phyloP scores from a whole-genome alignment of 768 basidiomycete genomes.

The Lactarius hengduanensis region DNA sequence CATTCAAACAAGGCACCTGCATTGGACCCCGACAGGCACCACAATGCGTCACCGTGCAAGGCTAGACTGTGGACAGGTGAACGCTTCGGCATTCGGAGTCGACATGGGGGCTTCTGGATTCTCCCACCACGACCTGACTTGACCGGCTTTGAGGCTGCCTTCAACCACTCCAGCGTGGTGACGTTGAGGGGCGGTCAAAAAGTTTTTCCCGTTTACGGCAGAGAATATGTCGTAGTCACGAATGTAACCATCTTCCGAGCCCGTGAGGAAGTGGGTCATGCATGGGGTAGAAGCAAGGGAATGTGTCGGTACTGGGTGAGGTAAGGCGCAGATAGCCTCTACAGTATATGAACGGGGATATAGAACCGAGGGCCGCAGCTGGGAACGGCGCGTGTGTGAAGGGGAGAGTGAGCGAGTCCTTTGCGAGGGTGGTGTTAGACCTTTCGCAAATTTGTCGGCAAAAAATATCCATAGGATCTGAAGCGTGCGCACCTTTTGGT shows the following conservation, averaged over 20 bases:
- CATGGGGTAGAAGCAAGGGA: conserved; percentile 83
- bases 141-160: conserved; percentile 86
- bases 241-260: conserved; percentile 91
- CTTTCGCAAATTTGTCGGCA: conserved; percentile 23
- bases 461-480: background rate
- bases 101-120: conserved; percentile 45
- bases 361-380: conserved; percentile 37
- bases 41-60: conserved; percentile 91
- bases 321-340: conserved; percentile 89
- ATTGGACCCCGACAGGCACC: conserved; percentile 85
- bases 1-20: conserved; percentile 47
- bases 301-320: conserved; percentile 85
- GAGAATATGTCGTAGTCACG: conserved; percentile 90
- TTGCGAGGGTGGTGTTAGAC: conserved; percentile 39
- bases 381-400: conserved; percentile 51
- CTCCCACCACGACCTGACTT: conserved; percentile 89
- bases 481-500: conserved; percentile 16
- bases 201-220: conserved; percentile 82
- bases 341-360: conserved; percentile 72
- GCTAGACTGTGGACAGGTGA: conserved; percentile 87
- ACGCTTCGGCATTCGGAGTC: conserved; percentile 30
- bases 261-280: conserved; percentile 86
- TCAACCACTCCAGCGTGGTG: conserved; percentile 90
- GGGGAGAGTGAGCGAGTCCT: conserved; percentile 48
- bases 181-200: conserved; percentile 84